phyloP scores from a whole-genome alignment of 208 protist genomes.

The Sergeia podlipaevii region DNA sequence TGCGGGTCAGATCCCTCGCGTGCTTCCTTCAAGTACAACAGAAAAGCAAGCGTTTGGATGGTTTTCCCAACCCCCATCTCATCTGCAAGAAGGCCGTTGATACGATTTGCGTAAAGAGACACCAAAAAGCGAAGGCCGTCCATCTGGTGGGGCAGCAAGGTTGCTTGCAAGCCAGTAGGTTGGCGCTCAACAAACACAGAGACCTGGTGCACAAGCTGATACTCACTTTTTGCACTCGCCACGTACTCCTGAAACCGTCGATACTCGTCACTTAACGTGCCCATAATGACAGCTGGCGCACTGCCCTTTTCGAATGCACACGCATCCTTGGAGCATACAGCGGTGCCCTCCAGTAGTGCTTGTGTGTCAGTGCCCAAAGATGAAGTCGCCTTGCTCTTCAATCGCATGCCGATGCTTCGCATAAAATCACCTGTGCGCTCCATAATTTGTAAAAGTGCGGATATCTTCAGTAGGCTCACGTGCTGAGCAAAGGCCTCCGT shows the following conservation, averaged over 20 bases:
- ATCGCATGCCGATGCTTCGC: conserved; percentile 32
- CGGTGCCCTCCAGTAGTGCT: neutral
- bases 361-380: neutral
- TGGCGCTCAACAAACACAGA: conserved; percentile 31
- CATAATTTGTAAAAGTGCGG: conserved; percentile 57
- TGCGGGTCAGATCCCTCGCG: neutral
- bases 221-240: conserved; percentile 35
- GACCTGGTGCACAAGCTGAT: conserved; percentile 40
- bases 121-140: conserved; percentile 95
- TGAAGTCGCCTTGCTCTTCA: conserved; percentile 14
- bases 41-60: conserved; percentile 88
- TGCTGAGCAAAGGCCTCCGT: conserved; percentile 41
- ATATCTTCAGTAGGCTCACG: conserved; percentile 45
- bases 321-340: neutral
- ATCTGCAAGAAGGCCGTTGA: conserved; percentile 96
- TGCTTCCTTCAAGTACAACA: conserved; percentile 46
- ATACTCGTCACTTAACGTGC: conserved; percentile 10
- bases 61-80: conserved; percentile 97
- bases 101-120: conserved; percentile 64
- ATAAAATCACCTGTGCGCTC: conserved; percentile 59
- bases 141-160: conserved; percentile 96
- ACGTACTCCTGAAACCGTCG: conserved; percentile 54
- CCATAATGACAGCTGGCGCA: neutral
- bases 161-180: conserved; percentile 34
- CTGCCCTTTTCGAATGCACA: neutral